Evolutionary conservation across 192 early-diverging fungal genomes (phyloP), one percentile per base, ranked within the genome.

Genomic region (Coemansia sp.): DNA sequence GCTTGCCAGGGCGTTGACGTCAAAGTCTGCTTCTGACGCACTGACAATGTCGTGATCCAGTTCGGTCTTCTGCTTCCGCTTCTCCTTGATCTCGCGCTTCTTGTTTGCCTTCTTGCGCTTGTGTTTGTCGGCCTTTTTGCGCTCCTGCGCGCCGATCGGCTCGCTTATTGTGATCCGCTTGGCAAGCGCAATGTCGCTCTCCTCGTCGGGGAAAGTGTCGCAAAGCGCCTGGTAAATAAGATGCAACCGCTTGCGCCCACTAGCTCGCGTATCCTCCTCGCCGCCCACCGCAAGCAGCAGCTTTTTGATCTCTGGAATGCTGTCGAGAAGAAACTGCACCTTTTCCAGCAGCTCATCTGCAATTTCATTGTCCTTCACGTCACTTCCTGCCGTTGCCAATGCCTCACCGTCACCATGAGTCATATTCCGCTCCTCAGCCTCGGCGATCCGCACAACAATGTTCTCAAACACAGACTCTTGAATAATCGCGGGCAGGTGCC

Each of bases 191-290:
- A 81, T 61, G 24, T 75, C 78, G 43, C 5, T 63, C 32, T 69
- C 73, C 24, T 81, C 78, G 19, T 72, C 69, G 6, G 74, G 79
- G 67, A 81, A 81, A 2, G 72, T 76, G 6, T 76, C 70, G 53
- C 73, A 66, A 14, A 81, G 67, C 47, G 60, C 71, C 54, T 81
- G 73, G 62, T 81, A 81, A 21, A 81, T 51, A 41, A 70, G 48
- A 55, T 72, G 56, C 56, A 81, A 27, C 29, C 74, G 69, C 62
- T 67, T 75, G 61, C 79, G 79, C 1, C 79, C 79, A 27, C 68
- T 10, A 4, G 73, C 41, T 15, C 39, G 25, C 14, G 57, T 48
- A n/a, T 43, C 23, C 15, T 76, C 74, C 23, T 75, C 73, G 27
- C 70, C 53, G 8, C 66, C 67, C 9, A 81, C 67, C 8, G 66